phyloP scores from a whole-genome alignment of 2,329 filamentous ascomycete genomes.

The Colletotrichum spinosum region DNA sequence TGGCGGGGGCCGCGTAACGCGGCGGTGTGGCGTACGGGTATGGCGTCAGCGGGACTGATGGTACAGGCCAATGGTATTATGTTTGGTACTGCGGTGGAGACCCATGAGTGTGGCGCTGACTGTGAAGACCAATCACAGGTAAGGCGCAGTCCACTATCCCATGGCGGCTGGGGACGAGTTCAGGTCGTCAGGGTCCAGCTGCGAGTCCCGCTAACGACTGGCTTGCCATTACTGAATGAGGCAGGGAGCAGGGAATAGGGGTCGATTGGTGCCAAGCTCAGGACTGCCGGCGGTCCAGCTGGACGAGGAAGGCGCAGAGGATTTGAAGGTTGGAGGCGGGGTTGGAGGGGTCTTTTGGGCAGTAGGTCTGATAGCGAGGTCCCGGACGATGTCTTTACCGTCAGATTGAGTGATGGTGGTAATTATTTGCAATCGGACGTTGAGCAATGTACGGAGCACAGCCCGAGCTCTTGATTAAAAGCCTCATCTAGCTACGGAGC shows the following conservation, averaged over 20 bases:
- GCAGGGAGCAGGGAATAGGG: slow-evolving; percentile 10
- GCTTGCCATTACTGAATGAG: not conserved
- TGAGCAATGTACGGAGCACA: too few species aligned
- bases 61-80: too few species aligned
- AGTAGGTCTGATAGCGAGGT: not conserved
- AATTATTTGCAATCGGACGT: not conserved
- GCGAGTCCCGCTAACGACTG: not conserved
- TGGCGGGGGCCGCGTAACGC: too few species aligned
- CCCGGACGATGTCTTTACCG: not conserved
- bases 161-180: not conserved
- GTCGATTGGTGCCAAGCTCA: slow-evolving; percentile 5
- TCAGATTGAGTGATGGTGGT: slow-evolving; percentile 1
- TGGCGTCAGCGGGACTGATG: too few species aligned
- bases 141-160: slow-evolving; percentile 10
- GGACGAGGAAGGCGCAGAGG: slow-evolving; percentile 27
- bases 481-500: not conserved
- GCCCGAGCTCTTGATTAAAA: not conserved
- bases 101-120: too few species aligned
- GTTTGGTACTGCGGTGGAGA: too few species aligned
- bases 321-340: not conserved
- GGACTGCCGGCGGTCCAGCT: slow-evolving; percentile 23
- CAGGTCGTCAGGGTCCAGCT: slow-evolving; percentile 26
- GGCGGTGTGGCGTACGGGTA: too few species aligned
- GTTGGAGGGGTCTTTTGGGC: not conserved
- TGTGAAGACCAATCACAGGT: slow-evolving; percentile 8